These are phyloP conservation scores for Epicoccum nigrum DNA, from an alignment of 2,329 filamentous ascomycete genomes.

Conservation along the genomic window DNA sequence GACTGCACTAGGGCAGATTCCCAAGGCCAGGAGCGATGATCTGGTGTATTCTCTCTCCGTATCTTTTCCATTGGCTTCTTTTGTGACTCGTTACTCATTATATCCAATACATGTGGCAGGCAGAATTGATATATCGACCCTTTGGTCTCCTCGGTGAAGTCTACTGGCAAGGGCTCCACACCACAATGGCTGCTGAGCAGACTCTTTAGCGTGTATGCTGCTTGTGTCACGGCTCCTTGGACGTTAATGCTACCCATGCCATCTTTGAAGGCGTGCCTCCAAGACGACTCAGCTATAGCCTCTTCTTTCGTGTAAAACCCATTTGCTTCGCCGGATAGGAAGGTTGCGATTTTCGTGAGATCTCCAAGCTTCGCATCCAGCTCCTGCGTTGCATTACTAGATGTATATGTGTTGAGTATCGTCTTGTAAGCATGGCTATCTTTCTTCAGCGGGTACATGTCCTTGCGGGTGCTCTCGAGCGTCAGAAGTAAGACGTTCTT, in stretches of 20 bases:
- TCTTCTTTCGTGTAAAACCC: conserved; percentile 6
- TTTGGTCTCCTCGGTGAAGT: conserved; percentile 24
- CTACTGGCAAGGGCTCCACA: conserved; percentile 24
- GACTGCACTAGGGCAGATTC: conserved; percentile 19
- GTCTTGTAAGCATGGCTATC: conserved; percentile 21
- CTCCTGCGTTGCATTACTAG: conserved; percentile 9
- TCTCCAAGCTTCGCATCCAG: conserved; percentile 18
- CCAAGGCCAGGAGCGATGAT: conserved; percentile 11
- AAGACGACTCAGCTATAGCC: neutral
- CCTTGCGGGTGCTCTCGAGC: conserved; percentile 26
- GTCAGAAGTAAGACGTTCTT: conserved; percentile 24
- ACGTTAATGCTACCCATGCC: conserved; percentile 24
- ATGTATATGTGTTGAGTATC: conserved; percentile 16
- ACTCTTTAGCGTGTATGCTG: conserved; percentile 25
- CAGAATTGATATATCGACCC: conserved; percentile 23
- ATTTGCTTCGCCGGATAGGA: conserved; percentile 18
- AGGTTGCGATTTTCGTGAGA: conserved; percentile 16
- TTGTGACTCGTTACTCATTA: conserved; percentile 1
- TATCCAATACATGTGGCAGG: conserved; percentile 20
- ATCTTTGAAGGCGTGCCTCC: conserved; percentile 20
- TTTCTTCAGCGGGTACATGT: conserved; percentile 24
- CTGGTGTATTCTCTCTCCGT: neutral
- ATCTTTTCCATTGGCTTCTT: neutral
- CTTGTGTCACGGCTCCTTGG: conserved; percentile 24
- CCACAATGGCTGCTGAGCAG: conserved; percentile 26